These are phyloP conservation scores for Erysimum pusillum DNA, from an alignment of 441 rosid genomes.

Conservation along the genomic window DNA sequence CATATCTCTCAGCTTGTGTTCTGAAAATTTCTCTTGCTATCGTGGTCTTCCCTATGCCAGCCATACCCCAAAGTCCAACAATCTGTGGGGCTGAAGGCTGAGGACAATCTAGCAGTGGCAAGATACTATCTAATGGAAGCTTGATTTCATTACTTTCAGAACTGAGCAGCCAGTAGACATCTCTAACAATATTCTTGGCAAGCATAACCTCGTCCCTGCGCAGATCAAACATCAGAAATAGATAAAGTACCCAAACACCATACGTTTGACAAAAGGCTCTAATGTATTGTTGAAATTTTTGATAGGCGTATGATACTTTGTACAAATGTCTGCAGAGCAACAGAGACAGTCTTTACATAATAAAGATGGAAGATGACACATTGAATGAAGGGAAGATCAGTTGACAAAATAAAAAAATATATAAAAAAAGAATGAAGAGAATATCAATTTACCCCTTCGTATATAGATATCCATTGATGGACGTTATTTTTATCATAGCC, in stretches of 20 bases:
- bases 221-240: no score
- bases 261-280: neutral
- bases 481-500: neutral
- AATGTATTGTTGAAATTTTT: neutral
- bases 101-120: neutral
- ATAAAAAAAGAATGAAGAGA: no score
- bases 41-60: constrained; percentile 47
- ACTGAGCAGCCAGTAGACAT: constrained; percentile 15
- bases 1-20: constrained; percentile 26
- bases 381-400: neutral
- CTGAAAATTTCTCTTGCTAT: constrained; percentile 25
- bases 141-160: constrained; percentile 3
- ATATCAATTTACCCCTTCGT: constrained; percentile 19
- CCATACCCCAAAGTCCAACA: constrained; percentile 51
- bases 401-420: no score
- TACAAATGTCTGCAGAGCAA: neutral
- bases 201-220: constrained; percentile 37
- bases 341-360: neutral
- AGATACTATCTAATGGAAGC: neutral
- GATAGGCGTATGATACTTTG: neutral
- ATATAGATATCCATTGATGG: neutral
- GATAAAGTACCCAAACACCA: neutral
- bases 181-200: constrained; percentile 25
- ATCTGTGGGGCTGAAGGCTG: constrained; percentile 13
- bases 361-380: neutral